Conservation (phyloP, 2,329 filamentous ascomycete genomes). For the Myriosclerotinia duriaeana region DNA sequence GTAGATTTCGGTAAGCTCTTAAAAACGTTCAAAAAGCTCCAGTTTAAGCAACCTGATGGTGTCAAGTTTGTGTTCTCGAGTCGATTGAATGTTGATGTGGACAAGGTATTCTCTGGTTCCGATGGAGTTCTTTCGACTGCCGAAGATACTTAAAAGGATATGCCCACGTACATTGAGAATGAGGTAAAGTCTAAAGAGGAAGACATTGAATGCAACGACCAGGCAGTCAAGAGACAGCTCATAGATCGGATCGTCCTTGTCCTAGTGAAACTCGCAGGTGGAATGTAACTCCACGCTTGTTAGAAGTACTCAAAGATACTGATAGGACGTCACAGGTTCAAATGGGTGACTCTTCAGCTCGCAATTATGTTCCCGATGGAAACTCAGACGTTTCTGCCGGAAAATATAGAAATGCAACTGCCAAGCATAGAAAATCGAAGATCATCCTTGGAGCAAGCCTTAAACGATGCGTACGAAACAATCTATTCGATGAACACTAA, state of each 20-base stretch:
- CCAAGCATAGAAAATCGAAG: neutral
- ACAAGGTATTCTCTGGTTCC: neutral
- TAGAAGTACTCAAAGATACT: neutral
- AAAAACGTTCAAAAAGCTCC: neutral
- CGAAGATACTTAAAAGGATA: constrained; percentile 5
- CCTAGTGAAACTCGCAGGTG: neutral
- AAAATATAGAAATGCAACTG: constrained; percentile 1
- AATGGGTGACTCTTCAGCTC: constrained; percentile 1
- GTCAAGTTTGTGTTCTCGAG: neutral
- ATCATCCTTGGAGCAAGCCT: neutral
- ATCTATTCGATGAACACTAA: neutral
- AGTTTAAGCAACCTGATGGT: neutral
- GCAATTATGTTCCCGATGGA: constrained; percentile 10
- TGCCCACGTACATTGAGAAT: neutral
- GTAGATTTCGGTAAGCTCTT: neutral
- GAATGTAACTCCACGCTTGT: neutral
- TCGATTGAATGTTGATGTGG: neutral
- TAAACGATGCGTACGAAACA: neutral
- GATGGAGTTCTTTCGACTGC: neutral
- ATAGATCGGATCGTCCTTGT: neutral
- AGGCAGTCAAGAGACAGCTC: neutral
- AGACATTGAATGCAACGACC: neutral
- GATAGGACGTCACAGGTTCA: neutral
- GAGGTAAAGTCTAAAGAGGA: neutral
- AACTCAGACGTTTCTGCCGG: neutral